Conservation (phyloP, 2,329 filamentous ascomycete genomes). For the Pseudocercospora fuligena region DNA sequence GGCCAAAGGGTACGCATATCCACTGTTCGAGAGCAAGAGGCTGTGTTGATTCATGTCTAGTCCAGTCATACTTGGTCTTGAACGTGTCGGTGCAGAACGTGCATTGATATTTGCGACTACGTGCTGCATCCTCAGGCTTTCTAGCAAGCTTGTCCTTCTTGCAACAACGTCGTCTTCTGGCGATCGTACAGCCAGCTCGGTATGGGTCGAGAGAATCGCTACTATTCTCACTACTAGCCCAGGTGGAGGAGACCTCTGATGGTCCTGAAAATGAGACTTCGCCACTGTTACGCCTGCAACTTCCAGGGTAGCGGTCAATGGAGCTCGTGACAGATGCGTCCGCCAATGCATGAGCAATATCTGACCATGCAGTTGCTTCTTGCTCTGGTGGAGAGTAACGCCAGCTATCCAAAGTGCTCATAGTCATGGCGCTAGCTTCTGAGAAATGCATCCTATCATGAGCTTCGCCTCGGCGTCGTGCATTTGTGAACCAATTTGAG, state of each 20-base stretch:
- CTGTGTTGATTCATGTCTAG: background rate
- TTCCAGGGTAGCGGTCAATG: background rate
- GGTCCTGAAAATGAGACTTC: background rate
- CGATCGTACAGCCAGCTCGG: background rate
- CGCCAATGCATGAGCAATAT: background rate
- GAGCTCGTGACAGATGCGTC: background rate
- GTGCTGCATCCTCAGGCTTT: background rate
- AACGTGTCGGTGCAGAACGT: background rate
- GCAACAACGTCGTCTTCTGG: background rate
- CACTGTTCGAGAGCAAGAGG: background rate
- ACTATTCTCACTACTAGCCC: background rate
- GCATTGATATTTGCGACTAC: background rate
- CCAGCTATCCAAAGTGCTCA: background rate
- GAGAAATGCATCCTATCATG: background rate
- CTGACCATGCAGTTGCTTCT: background rate
- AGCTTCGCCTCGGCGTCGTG: background rate
- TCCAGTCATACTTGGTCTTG: background rate
- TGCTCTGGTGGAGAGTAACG: background rate
- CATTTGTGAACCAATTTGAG: background rate
- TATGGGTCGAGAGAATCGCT: background rate
- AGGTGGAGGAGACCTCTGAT: background rate
- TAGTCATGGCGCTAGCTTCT: background rate
- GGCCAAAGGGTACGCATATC: background rate
- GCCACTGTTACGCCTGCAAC: background rate
- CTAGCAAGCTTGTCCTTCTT: background rate